These are phyloP conservation scores for Alisma plantagoaquatica DNA, from an alignment of 106 monocot genomes.

Conservation along the genomic window DNA sequence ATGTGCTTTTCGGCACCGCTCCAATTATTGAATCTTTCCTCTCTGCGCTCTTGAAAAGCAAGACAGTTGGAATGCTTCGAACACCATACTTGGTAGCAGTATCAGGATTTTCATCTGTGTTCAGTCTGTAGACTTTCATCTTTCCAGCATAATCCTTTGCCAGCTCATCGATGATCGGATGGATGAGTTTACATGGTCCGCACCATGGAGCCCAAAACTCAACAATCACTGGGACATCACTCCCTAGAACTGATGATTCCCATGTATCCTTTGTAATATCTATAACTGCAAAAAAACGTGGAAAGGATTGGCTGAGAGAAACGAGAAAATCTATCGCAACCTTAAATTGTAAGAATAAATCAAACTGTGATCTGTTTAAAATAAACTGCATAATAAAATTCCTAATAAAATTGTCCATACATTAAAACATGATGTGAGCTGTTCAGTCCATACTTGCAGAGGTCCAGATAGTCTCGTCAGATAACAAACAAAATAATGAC, in stretches of 20 bases:
- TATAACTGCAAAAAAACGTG: constrained; percentile 4
- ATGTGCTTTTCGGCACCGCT: constrained; percentile 36
- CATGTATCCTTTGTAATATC: constrained; percentile 2
- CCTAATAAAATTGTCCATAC: too few species aligned
- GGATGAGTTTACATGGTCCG: constrained; percentile 58
- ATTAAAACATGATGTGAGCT: too few species aligned
- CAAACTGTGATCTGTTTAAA: too few species aligned
- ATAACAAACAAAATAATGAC: too few species aligned
- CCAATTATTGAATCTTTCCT: constrained; percentile 53
- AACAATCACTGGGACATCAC: constrained; percentile 33
- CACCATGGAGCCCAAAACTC: constrained; percentile 77
- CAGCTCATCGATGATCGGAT: constrained; percentile 42
- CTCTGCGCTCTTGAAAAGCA: constrained; percentile 58
- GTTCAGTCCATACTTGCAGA: too few species aligned
- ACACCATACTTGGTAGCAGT: constrained; percentile 45
- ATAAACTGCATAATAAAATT: too few species aligned
- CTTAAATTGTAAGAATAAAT: too few species aligned
- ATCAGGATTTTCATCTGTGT: constrained; percentile 54
- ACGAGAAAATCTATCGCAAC: too few species aligned
- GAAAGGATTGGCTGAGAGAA: too few species aligned
- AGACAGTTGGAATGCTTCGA: constrained; percentile 57
- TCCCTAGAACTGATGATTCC: constrained; percentile 7
- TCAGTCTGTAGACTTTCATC: constrained; percentile 45
- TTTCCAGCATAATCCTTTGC: constrained; percentile 48
- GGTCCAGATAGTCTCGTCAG: too few species aligned